Conservation (phyloP, 345 rosid genomes). For the Salix caprea region DNA sequence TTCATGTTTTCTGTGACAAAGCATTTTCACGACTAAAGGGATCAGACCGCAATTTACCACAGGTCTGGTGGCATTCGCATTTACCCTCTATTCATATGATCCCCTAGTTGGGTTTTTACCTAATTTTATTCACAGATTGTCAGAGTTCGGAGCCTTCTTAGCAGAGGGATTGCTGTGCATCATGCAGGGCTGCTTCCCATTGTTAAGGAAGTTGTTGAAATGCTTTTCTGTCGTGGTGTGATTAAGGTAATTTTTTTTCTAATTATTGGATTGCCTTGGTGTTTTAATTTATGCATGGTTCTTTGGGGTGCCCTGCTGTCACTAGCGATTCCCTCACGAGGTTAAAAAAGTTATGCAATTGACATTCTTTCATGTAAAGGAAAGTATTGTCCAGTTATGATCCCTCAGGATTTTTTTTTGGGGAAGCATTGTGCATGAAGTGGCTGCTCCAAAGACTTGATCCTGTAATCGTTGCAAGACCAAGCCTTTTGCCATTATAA, state of each 20-base stretch:
- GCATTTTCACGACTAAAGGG: conserved; percentile 95
- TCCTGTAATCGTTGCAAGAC: too few species aligned
- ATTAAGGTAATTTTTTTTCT: conserved; percentile 61
- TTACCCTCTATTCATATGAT: neutral
- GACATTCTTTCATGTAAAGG: neutral
- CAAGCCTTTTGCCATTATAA: too few species aligned
- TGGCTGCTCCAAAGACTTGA: neutral
- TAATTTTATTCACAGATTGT: conserved; percentile 58
- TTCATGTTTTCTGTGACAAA: conserved; percentile 86
- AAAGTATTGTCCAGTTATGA: neutral
- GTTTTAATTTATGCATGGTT: neutral
- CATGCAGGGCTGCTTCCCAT: conserved; percentile 99
- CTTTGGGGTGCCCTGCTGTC: neutral
- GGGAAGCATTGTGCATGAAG: neutral
- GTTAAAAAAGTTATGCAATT: neutral
- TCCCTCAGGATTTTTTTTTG: neutral
- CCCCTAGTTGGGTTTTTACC: neutral
- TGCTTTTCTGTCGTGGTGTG: conserved; percentile 97
- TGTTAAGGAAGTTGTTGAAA: conserved; percentile 97
- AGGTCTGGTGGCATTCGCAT: conserved; percentile 42
- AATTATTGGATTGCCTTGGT: neutral
- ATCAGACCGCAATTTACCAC: conserved; percentile 90
- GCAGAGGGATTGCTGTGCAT: conserved; percentile 90
- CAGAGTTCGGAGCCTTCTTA: conserved; percentile 84
- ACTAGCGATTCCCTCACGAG: conserved; percentile 2